Percentiles rank a stretch among this genome's conserved stretches.
phyloP scores from a whole-genome alignment of 176 grass and related monocot genomes.

The Hordeum vulgare region DNA sequence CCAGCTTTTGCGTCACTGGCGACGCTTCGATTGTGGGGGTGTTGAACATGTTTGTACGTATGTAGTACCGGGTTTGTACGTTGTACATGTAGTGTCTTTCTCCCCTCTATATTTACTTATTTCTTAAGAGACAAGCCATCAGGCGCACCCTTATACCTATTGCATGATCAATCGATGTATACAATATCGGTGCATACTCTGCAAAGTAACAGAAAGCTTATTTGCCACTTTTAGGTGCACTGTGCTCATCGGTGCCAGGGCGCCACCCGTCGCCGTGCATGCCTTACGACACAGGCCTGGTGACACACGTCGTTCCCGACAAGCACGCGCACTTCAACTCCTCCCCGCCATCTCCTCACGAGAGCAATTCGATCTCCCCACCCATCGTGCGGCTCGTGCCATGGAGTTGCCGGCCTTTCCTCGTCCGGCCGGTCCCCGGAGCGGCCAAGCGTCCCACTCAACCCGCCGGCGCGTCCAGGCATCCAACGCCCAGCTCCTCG shows the following conservation, averaged over 20 bases:
- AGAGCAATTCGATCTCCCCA: neutral
- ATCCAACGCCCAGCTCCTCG: conserved; percentile 33
- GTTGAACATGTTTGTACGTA: no score
- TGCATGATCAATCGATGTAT: no score
- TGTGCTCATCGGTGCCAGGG: neutral
- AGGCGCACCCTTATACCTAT: no score
- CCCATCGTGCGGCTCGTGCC: neutral
- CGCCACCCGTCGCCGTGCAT: conserved; percentile 27
- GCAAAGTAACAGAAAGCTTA: neutral
- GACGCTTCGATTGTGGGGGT: no score
- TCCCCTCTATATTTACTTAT: no score
- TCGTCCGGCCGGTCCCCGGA: neutral
- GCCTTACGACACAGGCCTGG: neutral
- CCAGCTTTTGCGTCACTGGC: no score
- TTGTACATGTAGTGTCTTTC: no score
- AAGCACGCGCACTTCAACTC: neutral
- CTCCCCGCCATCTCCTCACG: neutral
- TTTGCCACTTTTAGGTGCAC: neutral
- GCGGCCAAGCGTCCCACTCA: neutral
- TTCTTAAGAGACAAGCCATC: no score
- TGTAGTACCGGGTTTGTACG: no score
- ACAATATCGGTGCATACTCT: no score
- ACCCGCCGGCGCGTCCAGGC: conserved; percentile 13
- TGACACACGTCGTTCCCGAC: conserved; percentile 23
- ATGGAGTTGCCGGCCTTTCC: neutral